Evolutionary conservation across 2,329 filamentous ascomycete genomes (phyloP).

Genomic region (Aureobasidium sp.): DNA sequence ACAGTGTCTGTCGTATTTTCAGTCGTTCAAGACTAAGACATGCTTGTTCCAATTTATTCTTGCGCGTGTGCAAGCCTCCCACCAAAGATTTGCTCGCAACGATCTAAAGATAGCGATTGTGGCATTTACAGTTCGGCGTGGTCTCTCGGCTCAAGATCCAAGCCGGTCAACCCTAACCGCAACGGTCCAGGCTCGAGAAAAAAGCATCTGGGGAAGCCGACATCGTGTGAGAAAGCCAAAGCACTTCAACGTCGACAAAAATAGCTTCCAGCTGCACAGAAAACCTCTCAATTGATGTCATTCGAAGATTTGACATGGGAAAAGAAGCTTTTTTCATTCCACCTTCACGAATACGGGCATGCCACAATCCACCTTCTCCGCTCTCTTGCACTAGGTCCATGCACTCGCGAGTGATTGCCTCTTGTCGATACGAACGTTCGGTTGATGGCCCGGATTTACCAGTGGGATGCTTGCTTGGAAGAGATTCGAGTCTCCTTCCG

Average conservation of each 20-base stretch:
- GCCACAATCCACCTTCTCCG: background rate
- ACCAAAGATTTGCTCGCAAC: background rate
- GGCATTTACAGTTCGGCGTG: background rate
- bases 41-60: background rate
- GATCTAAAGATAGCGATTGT: constrained; percentile 2
- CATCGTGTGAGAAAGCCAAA: background rate
- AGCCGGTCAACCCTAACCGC: background rate
- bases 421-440: background rate
- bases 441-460: background rate
- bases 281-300: background rate
- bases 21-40: background rate
- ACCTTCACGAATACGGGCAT: constrained; percentile 2
- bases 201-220: background rate
- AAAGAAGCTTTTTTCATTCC: background rate
- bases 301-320: background rate
- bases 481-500: background rate
- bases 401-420: background rate
- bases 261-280: background rate
- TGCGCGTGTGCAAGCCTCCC: background rate
- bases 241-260: background rate
- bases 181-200: background rate
- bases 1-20: background rate
- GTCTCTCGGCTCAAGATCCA: background rate
- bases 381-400: background rate
- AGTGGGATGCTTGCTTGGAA: background rate